Evolutionary conservation across 1,284 basidiomycete species (phyloP), one percentile per base, ranked within the genome.

Genomic region (Moesziomyces antarcticus): DNA sequence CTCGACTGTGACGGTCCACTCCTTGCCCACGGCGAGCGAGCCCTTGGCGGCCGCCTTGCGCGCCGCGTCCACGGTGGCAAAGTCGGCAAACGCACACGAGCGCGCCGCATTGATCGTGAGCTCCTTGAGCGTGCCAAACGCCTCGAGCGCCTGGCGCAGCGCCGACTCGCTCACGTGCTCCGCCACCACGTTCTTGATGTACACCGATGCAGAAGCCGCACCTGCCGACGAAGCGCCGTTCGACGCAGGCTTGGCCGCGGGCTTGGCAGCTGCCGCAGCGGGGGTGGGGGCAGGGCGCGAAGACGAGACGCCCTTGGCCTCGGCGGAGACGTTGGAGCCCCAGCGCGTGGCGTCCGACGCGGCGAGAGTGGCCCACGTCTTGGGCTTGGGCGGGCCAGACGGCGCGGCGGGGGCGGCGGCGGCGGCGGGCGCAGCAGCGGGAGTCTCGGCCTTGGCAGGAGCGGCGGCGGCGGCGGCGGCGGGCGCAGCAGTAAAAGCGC

Each of bases 81-180:
- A 99, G 85, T 98, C 95, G 79, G 95, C 88, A 88, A 98, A 98
- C 1, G 95, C 96, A 82, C 94, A 97, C 0, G 92, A 93, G 85
- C 94, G 96, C 83, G 81, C 82, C 71, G 92, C 91, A 51, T 97
- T 91, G 77, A 97, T 91, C 85, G 97, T 94, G 50, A 94, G 86
- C 51, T 94, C 93, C 85, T 92, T 93, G 82, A 97, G 88, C 4
- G 90, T 88, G 6, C 95, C 95, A 84, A 97, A 97, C 37, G 86
- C 80, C 6, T 87, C 86, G 27, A 97, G 88, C 11, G 87, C 86
- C 24, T 86, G 85, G 50, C 85, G 87, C 35, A 98, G 88, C 1
- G 88, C 86, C 20, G 85, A 78, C 55, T 90, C 88, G 59, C 90
- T 87, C 44, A 97, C 87, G 24, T 88, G 86, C 72, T 96, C 93